phyloP scores from a whole-genome alignment of 257 asterid species.

The Anisodus acutangulus region DNA sequence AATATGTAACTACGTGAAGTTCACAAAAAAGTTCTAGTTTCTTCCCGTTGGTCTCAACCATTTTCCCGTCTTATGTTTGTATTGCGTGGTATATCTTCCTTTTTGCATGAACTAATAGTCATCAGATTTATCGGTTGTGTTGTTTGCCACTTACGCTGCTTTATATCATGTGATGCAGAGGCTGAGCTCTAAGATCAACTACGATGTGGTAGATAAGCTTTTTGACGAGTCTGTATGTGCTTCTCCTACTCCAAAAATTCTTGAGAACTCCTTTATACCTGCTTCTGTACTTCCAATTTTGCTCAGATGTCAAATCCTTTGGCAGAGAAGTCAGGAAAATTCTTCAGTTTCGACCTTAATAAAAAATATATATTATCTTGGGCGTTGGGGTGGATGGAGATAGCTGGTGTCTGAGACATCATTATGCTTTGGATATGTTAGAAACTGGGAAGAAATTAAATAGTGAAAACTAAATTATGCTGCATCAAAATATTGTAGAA shows the following conservation, averaged over 20 bases:
- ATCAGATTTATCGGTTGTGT: neutral
- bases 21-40: neutral
- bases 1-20: too few species aligned
- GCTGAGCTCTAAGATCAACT: slow-evolving; percentile 55
- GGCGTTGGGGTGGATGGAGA: slow-evolving; percentile 11
- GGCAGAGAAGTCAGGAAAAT: neutral
- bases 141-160: slow-evolving; percentile 28
- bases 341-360: slow-evolving; percentile 11
- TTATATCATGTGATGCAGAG: slow-evolving; percentile 49
- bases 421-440: neutral
- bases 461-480: neutral
- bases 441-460: neutral
- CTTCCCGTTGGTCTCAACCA: neutral
- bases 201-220: slow-evolving; percentile 58
- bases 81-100: neutral
- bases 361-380: neutral
- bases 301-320: slow-evolving; percentile 1
- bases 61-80: neutral
- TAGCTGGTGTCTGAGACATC: neutral
- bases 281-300: slow-evolving; percentile 1
- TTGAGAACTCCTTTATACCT: neutral
- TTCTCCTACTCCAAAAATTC: slow-evolving; percentile 24
- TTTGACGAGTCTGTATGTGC: slow-evolving; percentile 62
- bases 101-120: neutral
- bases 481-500: neutral